Percentiles rank a stretch among this genome's conserved stretches.
phyloP scores from a whole-genome alignment of 164 flowering plant genomes.

The Nelumbo lutea region DNA sequence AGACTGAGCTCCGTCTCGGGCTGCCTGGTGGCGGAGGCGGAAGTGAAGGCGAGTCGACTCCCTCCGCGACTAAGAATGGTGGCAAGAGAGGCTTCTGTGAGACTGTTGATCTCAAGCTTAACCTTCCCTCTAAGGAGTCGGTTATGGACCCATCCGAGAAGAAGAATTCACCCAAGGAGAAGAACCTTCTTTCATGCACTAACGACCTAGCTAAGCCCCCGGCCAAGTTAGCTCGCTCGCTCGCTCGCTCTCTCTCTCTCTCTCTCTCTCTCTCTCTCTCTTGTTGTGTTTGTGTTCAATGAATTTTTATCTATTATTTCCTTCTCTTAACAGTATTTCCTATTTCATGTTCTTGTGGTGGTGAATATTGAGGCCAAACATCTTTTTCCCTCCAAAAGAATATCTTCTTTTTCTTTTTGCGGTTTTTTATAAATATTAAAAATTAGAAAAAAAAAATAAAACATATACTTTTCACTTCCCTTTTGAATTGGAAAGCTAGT shows the following conservation, averaged over 20 bases:
- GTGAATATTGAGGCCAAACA: neutral
- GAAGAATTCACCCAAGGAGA: slow-evolving; percentile 22
- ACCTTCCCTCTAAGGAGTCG: slow-evolving; percentile 38
- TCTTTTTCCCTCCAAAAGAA: neutral
- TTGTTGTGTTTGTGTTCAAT: neutral
- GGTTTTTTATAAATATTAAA: neutral
- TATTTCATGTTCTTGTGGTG: neutral
- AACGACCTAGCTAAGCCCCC: slow-evolving; percentile 61
- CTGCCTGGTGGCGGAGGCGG: slow-evolving; percentile 43
- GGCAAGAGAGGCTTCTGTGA: slow-evolving; percentile 62
- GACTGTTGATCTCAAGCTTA: slow-evolving; percentile 55
- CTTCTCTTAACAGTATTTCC: neutral
- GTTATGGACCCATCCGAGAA: slow-evolving; percentile 30
- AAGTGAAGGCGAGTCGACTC: slow-evolving; percentile 11
- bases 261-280: neutral
- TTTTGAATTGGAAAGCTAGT: no score
- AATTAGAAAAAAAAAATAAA: no score
- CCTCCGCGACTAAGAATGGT: slow-evolving; percentile 12
- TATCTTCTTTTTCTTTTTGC: neutral
- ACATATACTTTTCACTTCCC: no score
- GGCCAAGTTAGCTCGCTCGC: slow-evolving; percentile 45
- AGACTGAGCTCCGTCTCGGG: slow-evolving; percentile 59
- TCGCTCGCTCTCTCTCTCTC: neutral
- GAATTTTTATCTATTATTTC: neutral
- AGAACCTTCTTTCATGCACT: slow-evolving; percentile 24